These are phyloP conservation scores for Hyaloraphidium curvatum DNA, from an alignment of 192 early-diverging fungal species.

Conservation along the genomic window DNA sequence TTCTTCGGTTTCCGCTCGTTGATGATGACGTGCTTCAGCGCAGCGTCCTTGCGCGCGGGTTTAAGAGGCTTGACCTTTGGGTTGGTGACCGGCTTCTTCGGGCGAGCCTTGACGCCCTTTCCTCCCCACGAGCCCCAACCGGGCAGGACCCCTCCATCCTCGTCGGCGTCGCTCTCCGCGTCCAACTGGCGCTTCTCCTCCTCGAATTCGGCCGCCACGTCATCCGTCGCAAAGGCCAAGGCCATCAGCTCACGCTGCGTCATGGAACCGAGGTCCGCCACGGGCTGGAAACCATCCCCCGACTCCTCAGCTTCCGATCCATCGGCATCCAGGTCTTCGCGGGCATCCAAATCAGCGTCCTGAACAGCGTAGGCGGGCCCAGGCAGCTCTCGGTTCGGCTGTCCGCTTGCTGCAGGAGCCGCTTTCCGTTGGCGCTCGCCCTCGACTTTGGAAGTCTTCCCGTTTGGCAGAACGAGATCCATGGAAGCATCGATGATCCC, in stretches of 20 bases:
- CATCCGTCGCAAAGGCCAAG: conserved; percentile 87
- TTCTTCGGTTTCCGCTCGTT: conserved; percentile 73
- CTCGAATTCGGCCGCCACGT: conserved; percentile 75
- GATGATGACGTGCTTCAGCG: conserved; percentile 76
- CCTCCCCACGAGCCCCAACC: conserved; percentile 83
- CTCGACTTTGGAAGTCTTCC: too few species aligned
- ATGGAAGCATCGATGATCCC: too few species aligned
- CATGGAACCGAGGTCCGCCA: conserved; percentile 27
- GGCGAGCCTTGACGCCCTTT: conserved; percentile 34
- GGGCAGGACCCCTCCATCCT: conserved; percentile 66
- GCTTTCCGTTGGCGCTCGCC: too few species aligned
- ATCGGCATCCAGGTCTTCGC: too few species aligned
- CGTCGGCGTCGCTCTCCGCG: conserved; percentile 56
- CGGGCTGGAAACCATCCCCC: too few species aligned
- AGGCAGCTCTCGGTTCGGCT: too few species aligned
- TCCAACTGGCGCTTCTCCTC: conserved; percentile 53
- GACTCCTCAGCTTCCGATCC: too few species aligned
- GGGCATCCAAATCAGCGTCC: too few species aligned
- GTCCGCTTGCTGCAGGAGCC: too few species aligned
- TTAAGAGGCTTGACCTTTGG: conserved; percentile 16
- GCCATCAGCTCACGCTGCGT: conserved; percentile 68
- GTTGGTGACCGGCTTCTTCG: conserved; percentile 36
- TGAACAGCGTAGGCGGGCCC: too few species aligned
- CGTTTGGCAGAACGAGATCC: too few species aligned
- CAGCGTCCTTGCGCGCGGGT: conserved; percentile 38